These are phyloP conservation scores for Cairneyella variabilis DNA, from an alignment of 495 filamentous ascomycete genomes.

Conservation along the genomic window DNA sequence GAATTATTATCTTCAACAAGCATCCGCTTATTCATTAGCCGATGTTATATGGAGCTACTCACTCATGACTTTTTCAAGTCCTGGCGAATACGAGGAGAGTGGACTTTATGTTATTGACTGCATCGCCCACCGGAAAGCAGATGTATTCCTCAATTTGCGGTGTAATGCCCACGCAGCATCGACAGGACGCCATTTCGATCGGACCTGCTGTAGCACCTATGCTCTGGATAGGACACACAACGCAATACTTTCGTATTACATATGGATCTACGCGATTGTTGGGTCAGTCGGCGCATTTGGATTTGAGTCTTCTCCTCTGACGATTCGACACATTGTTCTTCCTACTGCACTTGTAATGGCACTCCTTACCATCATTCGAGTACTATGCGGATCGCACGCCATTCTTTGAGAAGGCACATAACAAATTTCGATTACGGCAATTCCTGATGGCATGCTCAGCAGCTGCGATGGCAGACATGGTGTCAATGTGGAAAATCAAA, in stretches of 20 bases:
- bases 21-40: conserved; percentile 35
- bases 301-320: no score
- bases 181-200: conserved; percentile 42
- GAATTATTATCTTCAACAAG: conserved; percentile 50
- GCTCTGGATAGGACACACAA: conserved; percentile 31
- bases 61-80: conserved; percentile 36
- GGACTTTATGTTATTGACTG: conserved; percentile 50
- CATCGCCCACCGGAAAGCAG: conserved; percentile 45
- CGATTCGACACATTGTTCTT: no score
- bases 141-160: conserved; percentile 53
- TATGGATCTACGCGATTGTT: conserved; percentile 17
- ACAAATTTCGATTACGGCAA: conserved; percentile 38
- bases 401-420: conserved; percentile 52
- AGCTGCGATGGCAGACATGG: conserved; percentile 33
- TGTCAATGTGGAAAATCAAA: conserved; percentile 32
- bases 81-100: conserved; percentile 37
- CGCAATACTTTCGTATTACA: conserved; percentile 30
- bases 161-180: conserved; percentile 47
- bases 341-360: no score
- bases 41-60: conserved; percentile 51
- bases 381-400: conserved; percentile 54
- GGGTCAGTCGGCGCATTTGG: no score
- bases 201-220: conserved; percentile 56
- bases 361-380: no score
- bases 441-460: conserved; percentile 36